Conservation (phyloP, 768 basidiomycete genomes). For the Xerocomellus dryophilus region DNA sequence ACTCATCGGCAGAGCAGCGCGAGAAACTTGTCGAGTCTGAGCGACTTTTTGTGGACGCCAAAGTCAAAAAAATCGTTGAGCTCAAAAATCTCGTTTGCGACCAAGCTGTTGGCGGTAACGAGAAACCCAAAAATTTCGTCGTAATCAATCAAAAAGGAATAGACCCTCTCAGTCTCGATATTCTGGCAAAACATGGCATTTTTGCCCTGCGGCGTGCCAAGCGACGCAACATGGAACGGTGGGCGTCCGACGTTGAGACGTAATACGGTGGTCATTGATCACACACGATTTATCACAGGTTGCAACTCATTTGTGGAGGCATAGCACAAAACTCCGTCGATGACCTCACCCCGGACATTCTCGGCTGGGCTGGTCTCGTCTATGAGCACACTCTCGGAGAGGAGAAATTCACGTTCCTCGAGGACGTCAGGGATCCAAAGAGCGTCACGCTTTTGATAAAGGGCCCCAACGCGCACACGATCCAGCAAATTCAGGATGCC, state of each 20-base stretch:
- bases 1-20: conserved; percentile 95
- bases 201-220: conserved; percentile 93
- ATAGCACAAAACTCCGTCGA: conserved; percentile 97
- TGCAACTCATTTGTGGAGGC: conserved; percentile 94
- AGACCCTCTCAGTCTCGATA: conserved; percentile 93
- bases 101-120: conserved; percentile 77
- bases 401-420: conserved; percentile 97
- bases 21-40: conserved; percentile 99
- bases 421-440: conserved; percentile 94
- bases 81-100: conserved; percentile 97
- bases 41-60: conserved; percentile 87
- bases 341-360: conserved; percentile 83
- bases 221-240: conserved; percentile 99
- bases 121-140: conserved; percentile 85
- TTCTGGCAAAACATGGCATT: conserved; percentile 95
- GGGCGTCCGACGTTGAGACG: conserved; percentile 23
- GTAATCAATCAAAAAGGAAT: conserved; percentile 99
- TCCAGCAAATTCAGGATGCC: conserved; percentile 96
- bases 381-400: conserved; percentile 99
- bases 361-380: conserved; percentile 97
- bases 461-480: conserved; percentile 95
- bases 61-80: conserved; percentile 93
- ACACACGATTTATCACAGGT: conserved; percentile 39
- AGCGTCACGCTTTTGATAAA: conserved; percentile 96
- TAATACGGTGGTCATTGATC: conserved; percentile 30